Conservation (phyloP, 106 monocot genomes). For the Allium sativum region DNA sequence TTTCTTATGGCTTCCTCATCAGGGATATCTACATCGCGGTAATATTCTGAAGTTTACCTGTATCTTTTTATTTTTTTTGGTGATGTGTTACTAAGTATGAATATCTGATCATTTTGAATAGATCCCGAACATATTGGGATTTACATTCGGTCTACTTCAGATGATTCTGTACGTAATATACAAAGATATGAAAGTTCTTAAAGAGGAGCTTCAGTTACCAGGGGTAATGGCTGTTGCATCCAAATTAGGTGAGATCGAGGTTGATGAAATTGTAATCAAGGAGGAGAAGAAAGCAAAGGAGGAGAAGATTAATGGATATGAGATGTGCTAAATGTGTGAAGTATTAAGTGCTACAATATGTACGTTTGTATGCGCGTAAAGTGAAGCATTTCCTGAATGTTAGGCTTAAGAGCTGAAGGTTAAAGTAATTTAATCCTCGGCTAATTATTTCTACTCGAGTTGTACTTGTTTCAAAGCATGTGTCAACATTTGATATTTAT, state of each 20-base stretch:
- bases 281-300: background rate
- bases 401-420: too few relatives aligned
- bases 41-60: background rate
- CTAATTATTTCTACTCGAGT: too few relatives aligned
- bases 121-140: constrained; percentile 60
- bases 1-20: constrained; percentile 20
- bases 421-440: too few relatives aligned
- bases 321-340: background rate
- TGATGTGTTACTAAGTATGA: background rate
- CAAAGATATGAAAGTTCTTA: constrained; percentile 12
- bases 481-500: too few relatives aligned
- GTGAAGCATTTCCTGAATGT: too few relatives aligned
- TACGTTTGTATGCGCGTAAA: too few relatives aligned
- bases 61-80: background rate
- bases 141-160: constrained; percentile 47
- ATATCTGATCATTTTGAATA: background rate
- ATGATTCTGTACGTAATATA: constrained; percentile 51
- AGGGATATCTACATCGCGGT: constrained; percentile 32
- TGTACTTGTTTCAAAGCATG: too few relatives aligned
- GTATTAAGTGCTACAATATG: rapidly evolving
- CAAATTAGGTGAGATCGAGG: background rate
- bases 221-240: background rate
- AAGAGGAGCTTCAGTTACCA: constrained; percentile 1
- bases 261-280: background rate
- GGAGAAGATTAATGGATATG: background rate